Conservation (phyloP, 2,329 filamentous ascomycete genomes). For the Trichophyton rubrum region DNA sequence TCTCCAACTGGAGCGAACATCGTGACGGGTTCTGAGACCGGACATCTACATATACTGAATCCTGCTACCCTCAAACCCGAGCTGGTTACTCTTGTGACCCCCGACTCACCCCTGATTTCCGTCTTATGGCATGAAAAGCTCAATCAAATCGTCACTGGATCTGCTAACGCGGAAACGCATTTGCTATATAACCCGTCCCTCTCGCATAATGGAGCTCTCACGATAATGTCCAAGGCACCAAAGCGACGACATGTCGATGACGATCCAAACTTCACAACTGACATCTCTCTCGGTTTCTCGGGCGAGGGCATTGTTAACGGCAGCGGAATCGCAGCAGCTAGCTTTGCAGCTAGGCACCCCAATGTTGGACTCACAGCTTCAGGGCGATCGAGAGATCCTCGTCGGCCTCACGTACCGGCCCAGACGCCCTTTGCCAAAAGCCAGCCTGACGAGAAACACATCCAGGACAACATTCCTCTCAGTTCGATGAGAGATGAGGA, state of each 20-base stretch:
- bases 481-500: conserved; percentile 94
- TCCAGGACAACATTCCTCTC: conserved; percentile 76
- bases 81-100: conserved; percentile 77
- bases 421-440: conserved; percentile 83
- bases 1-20: conserved; percentile 73
- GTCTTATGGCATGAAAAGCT: conserved; percentile 88
- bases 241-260: conserved; percentile 95
- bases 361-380: conserved; percentile 65
- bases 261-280: conserved; percentile 73
- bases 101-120: conserved; percentile 66
- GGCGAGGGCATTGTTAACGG: conserved; percentile 69
- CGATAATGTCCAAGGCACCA: conserved; percentile 82
- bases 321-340: conserved; percentile 59
- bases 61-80: conserved; percentile 79
- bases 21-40: conserved; percentile 74
- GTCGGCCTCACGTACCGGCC: conserved; percentile 70
- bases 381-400: conserved; percentile 64
- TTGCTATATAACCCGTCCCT: conserved; percentile 81
- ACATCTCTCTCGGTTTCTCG: conserved; percentile 67
- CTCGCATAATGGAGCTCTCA: conserved; percentile 68
- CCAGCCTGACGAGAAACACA: conserved; percentile 79
- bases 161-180: conserved; percentile 78
- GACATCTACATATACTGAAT: conserved; percentile 84
- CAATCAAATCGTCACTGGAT: conserved; percentile 92
- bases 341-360: conserved; percentile 49